These are phyloP conservation scores for Colletotrichum sp. DNA, from an alignment of 2,329 filamentous ascomycete genomes.

Conservation along the genomic window DNA sequence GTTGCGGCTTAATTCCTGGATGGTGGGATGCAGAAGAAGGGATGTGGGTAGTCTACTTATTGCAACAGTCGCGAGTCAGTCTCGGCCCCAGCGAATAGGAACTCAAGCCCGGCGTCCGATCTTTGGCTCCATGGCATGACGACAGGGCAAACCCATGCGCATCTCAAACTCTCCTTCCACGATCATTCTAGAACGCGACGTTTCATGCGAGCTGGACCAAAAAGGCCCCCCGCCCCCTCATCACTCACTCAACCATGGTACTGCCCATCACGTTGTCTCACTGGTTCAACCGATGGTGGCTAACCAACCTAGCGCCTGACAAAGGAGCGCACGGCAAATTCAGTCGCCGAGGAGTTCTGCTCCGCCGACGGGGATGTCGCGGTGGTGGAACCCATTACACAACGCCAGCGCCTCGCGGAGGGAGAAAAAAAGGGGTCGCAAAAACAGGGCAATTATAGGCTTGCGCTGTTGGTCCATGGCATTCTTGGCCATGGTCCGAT, in stretches of 20 bases:
- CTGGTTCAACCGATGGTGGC: neutral
- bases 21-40: neutral
- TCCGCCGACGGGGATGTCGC: neutral
- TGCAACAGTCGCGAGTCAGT: neutral
- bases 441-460: neutral
- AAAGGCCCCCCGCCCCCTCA: neutral
- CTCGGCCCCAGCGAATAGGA: neutral
- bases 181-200: slow-evolving; percentile 8
- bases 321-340: neutral
- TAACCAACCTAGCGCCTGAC: neutral
- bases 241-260: neutral
- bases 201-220: slow-evolving; percentile 6
- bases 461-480: neutral
- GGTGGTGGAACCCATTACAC: neutral
- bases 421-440: neutral
- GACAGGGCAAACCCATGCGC: neutral
- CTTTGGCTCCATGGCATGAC: neutral
- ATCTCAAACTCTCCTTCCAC: slow-evolving; percentile 8
- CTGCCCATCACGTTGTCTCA: neutral
- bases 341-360: neutral
- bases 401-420: neutral
- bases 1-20: neutral
- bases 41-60: neutral
- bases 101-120: neutral
- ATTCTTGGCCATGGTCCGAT: neutral